Evolutionary conservation across 768 basidiomycete species (phyloP).

Genomic region (Russula earlei): DNA sequence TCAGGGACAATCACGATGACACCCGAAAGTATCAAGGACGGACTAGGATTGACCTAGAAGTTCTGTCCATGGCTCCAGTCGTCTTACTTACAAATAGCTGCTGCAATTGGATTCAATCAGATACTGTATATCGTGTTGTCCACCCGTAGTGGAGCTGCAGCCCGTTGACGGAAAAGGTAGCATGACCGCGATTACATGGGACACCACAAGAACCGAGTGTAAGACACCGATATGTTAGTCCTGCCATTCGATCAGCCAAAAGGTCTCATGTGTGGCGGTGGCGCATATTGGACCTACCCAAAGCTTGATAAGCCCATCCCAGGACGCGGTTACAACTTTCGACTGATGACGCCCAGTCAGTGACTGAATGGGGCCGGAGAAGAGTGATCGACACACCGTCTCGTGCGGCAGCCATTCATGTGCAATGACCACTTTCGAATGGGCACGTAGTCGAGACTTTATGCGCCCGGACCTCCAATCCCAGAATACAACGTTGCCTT

Average conservation of each 20-base stretch:
- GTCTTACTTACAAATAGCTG: no score
- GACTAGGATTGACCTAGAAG: no score
- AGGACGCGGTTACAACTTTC: conserved; percentile 92
- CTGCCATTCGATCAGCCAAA: conserved; percentile 8
- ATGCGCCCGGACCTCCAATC: conserved; percentile 99
- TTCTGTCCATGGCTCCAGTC: no score
- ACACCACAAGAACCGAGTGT: not conserved
- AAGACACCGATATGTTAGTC: conserved; percentile 7
- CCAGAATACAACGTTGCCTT: conserved; percentile 96
- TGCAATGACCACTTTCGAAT: conserved; percentile 93
- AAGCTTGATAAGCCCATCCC: conserved; percentile 97
- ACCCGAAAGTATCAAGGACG: no score
- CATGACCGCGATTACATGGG: not conserved
- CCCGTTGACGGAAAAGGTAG: not conserved
- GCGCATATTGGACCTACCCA: conserved; percentile 54
- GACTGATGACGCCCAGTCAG: conserved; percentile 45
- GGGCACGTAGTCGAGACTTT: conserved; percentile 80
- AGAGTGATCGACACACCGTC: conserved; percentile 43
- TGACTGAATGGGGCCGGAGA: conserved; percentile 1
- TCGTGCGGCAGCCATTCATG: conserved; percentile 99
- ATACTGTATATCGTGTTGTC: not conserved
- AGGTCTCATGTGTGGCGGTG: not conserved
- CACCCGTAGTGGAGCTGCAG: not conserved
- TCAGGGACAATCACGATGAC: no score
- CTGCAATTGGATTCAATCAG: no score